phyloP scores from a whole-genome alignment of 164 flowering plant species.

The Vitis cinerea region DNA sequence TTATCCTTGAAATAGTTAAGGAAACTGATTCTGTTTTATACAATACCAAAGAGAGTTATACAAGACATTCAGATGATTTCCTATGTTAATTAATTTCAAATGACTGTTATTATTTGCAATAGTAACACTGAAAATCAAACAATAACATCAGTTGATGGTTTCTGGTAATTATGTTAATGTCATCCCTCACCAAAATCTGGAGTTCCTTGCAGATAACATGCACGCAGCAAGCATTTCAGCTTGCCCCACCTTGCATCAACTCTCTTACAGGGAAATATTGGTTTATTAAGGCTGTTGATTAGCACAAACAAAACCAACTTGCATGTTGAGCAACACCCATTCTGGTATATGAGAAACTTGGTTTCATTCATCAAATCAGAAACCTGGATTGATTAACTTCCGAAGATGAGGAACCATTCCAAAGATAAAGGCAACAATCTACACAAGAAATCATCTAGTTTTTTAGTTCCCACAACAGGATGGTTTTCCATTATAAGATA shows the following conservation, averaged over 20 bases:
- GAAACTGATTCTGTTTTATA: too few relatives aligned
- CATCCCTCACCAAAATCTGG: constrained; percentile 20
- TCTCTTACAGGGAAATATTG: constrained; percentile 78
- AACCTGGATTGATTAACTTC: constrained; percentile 22
- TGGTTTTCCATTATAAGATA: too few relatives aligned
- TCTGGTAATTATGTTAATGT: not conserved
- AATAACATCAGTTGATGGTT: too few relatives aligned
- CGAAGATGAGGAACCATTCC: constrained; percentile 58
- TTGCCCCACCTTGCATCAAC: constrained; percentile 99
- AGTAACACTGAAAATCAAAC: too few relatives aligned
- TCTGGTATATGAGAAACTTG: not conserved
- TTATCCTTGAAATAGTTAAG: too few relatives aligned
- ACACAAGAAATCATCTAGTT: constrained; percentile 13
- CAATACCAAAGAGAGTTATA: too few relatives aligned
- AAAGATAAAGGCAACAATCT: constrained; percentile 62
- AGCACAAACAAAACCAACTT: not conserved
- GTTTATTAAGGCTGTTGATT: constrained; percentile 69
- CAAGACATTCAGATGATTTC: too few relatives aligned
- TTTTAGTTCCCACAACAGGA: not conserved
- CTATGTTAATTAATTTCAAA: too few relatives aligned
- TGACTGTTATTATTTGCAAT: too few relatives aligned
- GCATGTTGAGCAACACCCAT: not conserved
- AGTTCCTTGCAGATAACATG: constrained; percentile 77
- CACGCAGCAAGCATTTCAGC: constrained; percentile 80
- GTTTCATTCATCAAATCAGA: not conserved